phyloP scores from a whole-genome alignment of 2,329 filamentous ascomycete genomes.

The Pseudovirgaria hyperparasitica region DNA sequence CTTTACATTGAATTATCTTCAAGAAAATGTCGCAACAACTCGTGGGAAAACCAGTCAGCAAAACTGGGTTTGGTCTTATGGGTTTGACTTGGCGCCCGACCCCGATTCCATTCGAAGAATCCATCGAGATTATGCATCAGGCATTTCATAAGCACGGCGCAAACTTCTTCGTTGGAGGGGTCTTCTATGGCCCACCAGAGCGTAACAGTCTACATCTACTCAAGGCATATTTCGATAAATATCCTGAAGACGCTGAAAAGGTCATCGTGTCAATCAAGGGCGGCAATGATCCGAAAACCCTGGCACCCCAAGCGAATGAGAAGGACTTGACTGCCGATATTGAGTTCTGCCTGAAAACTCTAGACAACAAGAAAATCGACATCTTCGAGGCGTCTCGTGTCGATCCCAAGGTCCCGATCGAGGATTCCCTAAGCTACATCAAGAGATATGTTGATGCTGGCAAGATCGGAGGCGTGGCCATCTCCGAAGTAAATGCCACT shows the following conservation, averaged over 20 bases:
- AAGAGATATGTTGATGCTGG: slow-evolving; percentile 25
- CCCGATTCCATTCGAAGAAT: slow-evolving; percentile 22
- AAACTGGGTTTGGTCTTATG: slow-evolving; percentile 36
- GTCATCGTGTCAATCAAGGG: slow-evolving; percentile 41
- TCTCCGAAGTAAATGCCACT: slow-evolving; percentile 33
- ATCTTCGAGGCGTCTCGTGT: slow-evolving; percentile 35
- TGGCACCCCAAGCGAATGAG: slow-evolving; percentile 26
- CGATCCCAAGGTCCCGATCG: slow-evolving; percentile 30
- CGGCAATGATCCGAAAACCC: slow-evolving; percentile 20
- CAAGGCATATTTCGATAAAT: slow-evolving; percentile 37
- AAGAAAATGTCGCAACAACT: too few relatives aligned
- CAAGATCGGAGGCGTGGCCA: slow-evolving; percentile 33
- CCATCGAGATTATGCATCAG: slow-evolving; percentile 33
- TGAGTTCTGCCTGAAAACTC: slow-evolving; percentile 30
- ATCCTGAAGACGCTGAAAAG: slow-evolving; percentile 37
- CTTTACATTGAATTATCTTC: too few relatives aligned
- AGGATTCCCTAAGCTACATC: slow-evolving; percentile 31
- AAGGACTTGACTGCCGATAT: slow-evolving; percentile 31
- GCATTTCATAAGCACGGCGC: slow-evolving; percentile 26
- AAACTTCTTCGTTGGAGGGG: slow-evolving; percentile 39
- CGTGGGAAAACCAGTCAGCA: slow-evolving; percentile 25
- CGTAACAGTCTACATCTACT: slow-evolving; percentile 36
- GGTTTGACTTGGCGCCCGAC: slow-evolving; percentile 31
- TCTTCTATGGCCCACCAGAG: slow-evolving; percentile 34
- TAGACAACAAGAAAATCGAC: slow-evolving; percentile 37